Percentiles rank a stretch among this genome's conserved stretches.
These are phyloP conservation scores for Puccinia sorghi DNA, from an alignment of 1,284 basidiomycete genomes.

Conservation along the genomic window DNA sequence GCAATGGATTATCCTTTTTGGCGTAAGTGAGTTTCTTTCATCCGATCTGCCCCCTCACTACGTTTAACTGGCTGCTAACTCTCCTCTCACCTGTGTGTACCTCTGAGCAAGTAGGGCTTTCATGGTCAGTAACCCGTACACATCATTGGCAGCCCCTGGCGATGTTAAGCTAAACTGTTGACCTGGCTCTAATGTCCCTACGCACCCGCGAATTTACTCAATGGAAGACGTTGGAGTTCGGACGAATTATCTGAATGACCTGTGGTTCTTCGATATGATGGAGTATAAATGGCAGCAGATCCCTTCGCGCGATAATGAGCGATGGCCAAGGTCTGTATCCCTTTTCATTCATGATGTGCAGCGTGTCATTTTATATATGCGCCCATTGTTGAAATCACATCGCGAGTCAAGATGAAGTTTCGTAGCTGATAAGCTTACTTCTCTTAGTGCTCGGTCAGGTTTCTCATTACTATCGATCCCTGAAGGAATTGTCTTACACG, in stretches of 20 bases:
- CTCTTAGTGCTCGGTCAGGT: slow-evolving; percentile 60
- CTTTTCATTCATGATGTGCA: not conserved
- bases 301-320: slow-evolving; percentile 70
- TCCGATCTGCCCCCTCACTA: slow-evolving; percentile 42
- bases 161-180: not conserved
- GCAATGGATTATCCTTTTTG: slow-evolving; percentile 79
- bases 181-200: not conserved
- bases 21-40: slow-evolving; percentile 61
- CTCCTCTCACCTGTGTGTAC: slow-evolving; percentile 53
- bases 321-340: slow-evolving; percentile 62
- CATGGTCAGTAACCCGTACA: slow-evolving; percentile 45
- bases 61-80: slow-evolving; percentile 52
- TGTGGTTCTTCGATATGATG: slow-evolving; percentile 84
- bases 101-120: slow-evolving; percentile 56
- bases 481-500: slow-evolving; percentile 81
- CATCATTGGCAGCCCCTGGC: not conserved
- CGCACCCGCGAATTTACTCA: not conserved
- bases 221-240: slow-evolving; percentile 45
- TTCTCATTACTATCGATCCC: slow-evolving; percentile 80
- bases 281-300: slow-evolving; percentile 85
- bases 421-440: slow-evolving; percentile 25
- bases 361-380: not conserved
- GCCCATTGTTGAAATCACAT: not conserved
- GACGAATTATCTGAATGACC: slow-evolving; percentile 81
- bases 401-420: slow-evolving; percentile 23